Conservation (phyloP, 257 asterid genomes). For the Solanum arcanum region DNA sequence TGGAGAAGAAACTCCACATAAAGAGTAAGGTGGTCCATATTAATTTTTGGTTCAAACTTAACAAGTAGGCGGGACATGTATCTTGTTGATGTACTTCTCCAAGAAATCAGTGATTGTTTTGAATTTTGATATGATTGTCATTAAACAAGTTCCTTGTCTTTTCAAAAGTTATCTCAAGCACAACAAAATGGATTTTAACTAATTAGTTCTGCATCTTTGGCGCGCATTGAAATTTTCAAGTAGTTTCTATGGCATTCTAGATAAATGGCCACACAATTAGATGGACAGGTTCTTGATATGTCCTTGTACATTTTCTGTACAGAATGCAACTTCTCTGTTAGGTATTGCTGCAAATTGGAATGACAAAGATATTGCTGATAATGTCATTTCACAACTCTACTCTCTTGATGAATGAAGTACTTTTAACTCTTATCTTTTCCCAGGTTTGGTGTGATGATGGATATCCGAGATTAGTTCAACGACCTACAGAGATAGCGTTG, state of each 20-base stretch:
- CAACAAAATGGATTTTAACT: neutral
- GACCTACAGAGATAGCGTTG: conserved; percentile 76
- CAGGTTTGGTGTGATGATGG: conserved; percentile 98
- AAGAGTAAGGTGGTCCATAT: neutral
- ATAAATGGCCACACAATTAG: neutral
- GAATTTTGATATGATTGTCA: neutral
- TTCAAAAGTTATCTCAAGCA: neutral
- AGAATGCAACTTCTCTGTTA: neutral
- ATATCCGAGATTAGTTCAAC: conserved; percentile 79
- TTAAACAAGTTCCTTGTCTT: neutral
- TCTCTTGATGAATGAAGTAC: neutral
- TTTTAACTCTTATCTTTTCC: conserved; percentile 1
- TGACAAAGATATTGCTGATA: neutral
- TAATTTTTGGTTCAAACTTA: neutral
- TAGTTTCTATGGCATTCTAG: neutral
- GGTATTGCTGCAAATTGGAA: neutral
- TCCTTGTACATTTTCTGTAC: neutral
- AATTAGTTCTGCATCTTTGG: neutral
- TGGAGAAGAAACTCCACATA: neutral
- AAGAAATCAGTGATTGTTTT: neutral
- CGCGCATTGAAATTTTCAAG: neutral
- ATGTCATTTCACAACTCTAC: neutral
- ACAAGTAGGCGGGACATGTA: neutral
- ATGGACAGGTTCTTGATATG: neutral
- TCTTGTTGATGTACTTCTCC: neutral